Evolutionary conservation across 2,329 filamentous ascomycete genomes (phyloP).

Genomic region (Periconia sp.): DNA sequence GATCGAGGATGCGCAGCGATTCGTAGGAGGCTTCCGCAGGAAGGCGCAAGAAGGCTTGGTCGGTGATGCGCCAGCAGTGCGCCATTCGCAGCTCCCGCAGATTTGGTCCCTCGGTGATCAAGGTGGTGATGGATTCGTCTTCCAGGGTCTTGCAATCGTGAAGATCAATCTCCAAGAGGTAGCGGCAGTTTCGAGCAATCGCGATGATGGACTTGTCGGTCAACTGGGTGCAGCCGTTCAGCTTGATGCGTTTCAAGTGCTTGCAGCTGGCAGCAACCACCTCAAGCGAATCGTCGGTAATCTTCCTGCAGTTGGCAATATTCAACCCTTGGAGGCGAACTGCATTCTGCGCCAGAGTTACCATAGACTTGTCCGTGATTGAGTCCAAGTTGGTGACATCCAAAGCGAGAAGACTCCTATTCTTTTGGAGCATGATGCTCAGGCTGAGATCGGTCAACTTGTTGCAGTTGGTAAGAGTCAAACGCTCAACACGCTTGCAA

Average conservation of each 20-base stretch:
- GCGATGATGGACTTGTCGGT: conserved; percentile 80
- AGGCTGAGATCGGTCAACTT: conserved; percentile 83
- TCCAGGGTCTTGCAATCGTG: conserved; percentile 81
- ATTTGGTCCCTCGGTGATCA: conserved; percentile 76
- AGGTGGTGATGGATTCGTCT: conserved; percentile 78
- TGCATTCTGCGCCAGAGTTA: conserved; percentile 78
- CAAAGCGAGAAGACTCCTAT: conserved; percentile 78
- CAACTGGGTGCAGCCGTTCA: conserved; percentile 87
- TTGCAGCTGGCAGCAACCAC: conserved; percentile 78
- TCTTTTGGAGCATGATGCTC: conserved; percentile 75
- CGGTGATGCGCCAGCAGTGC: conserved; percentile 81
- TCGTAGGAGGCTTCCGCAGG: conserved; percentile 73
- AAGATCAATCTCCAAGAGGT: conserved; percentile 94
- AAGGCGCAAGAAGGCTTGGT: conserved; percentile 82
- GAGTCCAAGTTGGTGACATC: conserved; percentile 82
- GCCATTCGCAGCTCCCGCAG: conserved; percentile 89
- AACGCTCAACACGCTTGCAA: conserved; percentile 87
- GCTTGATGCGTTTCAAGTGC: conserved; percentile 89
- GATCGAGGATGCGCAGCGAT: conserved; percentile 86
- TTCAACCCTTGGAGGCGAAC: conserved; percentile 87
- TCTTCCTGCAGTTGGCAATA: conserved; percentile 79
- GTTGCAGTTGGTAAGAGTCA: conserved; percentile 89
- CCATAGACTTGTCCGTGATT: conserved; percentile 80
- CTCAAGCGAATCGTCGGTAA: conserved; percentile 85
- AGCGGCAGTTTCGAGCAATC: conserved; percentile 84